Conservation (phyloP, 129 eudicot species). For the Sambucus nigra region DNA sequence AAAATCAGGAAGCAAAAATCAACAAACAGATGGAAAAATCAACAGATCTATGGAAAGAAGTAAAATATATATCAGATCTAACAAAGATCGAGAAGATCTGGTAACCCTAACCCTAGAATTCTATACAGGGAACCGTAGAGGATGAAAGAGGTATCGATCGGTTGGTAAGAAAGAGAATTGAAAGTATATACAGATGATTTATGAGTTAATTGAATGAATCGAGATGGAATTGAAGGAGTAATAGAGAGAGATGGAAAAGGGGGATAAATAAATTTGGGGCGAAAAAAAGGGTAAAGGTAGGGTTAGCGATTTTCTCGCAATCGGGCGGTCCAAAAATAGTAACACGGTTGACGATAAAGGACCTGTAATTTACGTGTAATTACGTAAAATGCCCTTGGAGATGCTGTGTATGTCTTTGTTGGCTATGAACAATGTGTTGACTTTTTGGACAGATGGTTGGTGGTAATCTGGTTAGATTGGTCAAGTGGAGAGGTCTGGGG, state of each 20-base stretch:
- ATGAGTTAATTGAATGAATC: conserved; percentile 4
- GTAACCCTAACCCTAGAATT: conserved; percentile 37
- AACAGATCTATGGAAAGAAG: conserved; percentile 7
- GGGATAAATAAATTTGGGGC: conserved; percentile 6
- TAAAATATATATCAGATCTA: conserved; percentile 25
- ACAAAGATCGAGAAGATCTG: conserved; percentile 1
- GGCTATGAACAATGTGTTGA: not conserved
- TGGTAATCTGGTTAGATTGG: not conserved
- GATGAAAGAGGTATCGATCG: conserved; percentile 22
- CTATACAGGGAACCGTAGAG: conserved; percentile 18
- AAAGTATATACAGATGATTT: conserved; percentile 17
- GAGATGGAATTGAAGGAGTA: conserved; percentile 16
- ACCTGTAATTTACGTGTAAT: conserved; percentile 9
- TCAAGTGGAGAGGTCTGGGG: too few relatives aligned
- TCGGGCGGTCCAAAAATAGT: conserved; percentile 19
- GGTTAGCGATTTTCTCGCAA: conserved; percentile 21
- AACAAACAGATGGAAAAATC: not conserved
- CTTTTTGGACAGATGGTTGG: not conserved
- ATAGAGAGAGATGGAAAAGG: conserved; percentile 12
- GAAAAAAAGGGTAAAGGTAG: conserved; percentile 23
- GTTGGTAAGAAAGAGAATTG: conserved; percentile 25
- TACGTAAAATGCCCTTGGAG: not conserved
- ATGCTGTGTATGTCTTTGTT: too few relatives aligned
- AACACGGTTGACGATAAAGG: conserved; percentile 16
- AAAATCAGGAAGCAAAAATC: not conserved